A percentile compares a stretch with the other conserved stretches of the same genome.
phyloP scores from a whole-genome alignment of 345 rosid species.

The Atalantia buxifolia region DNA sequence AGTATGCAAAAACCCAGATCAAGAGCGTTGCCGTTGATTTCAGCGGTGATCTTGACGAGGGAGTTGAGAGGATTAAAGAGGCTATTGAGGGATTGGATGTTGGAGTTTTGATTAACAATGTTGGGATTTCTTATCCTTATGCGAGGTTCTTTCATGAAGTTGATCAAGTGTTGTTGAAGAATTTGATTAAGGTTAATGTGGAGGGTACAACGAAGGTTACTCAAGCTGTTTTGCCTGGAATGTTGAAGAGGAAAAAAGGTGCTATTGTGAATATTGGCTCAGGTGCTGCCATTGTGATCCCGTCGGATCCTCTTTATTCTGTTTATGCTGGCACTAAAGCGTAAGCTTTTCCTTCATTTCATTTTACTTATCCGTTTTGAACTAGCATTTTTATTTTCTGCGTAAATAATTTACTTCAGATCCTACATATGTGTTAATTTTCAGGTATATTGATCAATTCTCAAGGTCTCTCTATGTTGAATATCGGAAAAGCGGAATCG shows the following conservation, averaged over 20 bases:
- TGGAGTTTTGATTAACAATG: conserved; percentile 84
- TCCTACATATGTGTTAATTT: conserved; percentile 6
- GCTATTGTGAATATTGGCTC: conserved; percentile 96
- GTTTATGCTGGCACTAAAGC: conserved; percentile 92
- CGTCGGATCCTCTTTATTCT: conserved; percentile 95
- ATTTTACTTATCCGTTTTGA: not conserved
- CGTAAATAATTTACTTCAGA: not conserved
- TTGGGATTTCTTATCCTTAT: conserved; percentile 88
- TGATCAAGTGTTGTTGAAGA: conserved; percentile 58
- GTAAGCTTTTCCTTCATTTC: conserved; percentile 31
- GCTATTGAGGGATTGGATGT: conserved; percentile 67
- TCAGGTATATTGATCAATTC: conserved; percentile 89
- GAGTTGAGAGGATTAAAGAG: conserved; percentile 62
- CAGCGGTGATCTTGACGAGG: conserved; percentile 78
- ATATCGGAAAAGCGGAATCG: conserved; percentile 80
- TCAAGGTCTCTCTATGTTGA: conserved; percentile 90
- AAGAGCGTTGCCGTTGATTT: conserved; percentile 77
- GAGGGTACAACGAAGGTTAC: conserved; percentile 96
- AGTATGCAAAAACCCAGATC: conserved; percentile 46
- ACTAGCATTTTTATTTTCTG: not conserved
- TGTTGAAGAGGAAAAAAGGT: conserved; percentile 83
- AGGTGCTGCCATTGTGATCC: conserved; percentile 83
- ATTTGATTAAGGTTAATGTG: conserved; percentile 71
- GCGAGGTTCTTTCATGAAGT: conserved; percentile 94
- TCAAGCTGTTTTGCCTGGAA: conserved; percentile 70